These are phyloP conservation scores for Amanita phalloides DNA, from an alignment of 768 basidiomycete genomes.

Conservation along the genomic window DNA sequence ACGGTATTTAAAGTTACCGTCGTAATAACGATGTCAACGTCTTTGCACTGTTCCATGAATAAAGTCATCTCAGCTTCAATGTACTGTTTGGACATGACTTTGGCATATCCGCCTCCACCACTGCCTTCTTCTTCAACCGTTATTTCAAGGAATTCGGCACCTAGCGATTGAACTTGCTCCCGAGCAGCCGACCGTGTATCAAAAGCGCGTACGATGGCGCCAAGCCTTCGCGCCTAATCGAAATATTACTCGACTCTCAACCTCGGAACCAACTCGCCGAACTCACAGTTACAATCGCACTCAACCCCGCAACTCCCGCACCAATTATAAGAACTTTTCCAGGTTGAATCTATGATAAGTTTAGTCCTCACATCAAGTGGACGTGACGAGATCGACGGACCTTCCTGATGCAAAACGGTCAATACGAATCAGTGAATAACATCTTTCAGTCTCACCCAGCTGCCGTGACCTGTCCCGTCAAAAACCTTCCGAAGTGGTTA, in stretches of 20 bases:
- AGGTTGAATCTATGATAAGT: slow-evolving; percentile 54
- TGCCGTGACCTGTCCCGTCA: slow-evolving; percentile 87
- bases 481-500: slow-evolving; percentile 80
- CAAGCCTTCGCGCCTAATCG: slow-evolving; percentile 62
- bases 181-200: slow-evolving; percentile 79
- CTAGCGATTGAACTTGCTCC: slow-evolving; percentile 85
- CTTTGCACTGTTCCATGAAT: slow-evolving; percentile 81
- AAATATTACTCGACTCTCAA: background rate
- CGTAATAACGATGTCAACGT: slow-evolving; percentile 84
- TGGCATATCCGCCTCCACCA: slow-evolving; percentile 79
- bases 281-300: slow-evolving; percentile 74
- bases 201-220: slow-evolving; percentile 83
- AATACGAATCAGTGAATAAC: slow-evolving; percentile 11
- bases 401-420: background rate
- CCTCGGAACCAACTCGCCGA: background rate
- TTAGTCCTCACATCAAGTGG: background rate
- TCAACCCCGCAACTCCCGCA: slow-evolving; percentile 81
- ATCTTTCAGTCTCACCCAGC: slow-evolving; percentile 53
- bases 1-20: slow-evolving; percentile 36
- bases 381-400: background rate
- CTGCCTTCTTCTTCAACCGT: slow-evolving; percentile 71
- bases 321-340: slow-evolving; percentile 84
- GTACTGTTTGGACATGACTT: slow-evolving; percentile 86
- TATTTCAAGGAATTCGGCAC: slow-evolving; percentile 87
- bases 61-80: slow-evolving; percentile 83